These are phyloP conservation scores for Lachancea meyersii DNA, from an alignment of 805 yeast genomes.

Conservation along the genomic window DNA sequence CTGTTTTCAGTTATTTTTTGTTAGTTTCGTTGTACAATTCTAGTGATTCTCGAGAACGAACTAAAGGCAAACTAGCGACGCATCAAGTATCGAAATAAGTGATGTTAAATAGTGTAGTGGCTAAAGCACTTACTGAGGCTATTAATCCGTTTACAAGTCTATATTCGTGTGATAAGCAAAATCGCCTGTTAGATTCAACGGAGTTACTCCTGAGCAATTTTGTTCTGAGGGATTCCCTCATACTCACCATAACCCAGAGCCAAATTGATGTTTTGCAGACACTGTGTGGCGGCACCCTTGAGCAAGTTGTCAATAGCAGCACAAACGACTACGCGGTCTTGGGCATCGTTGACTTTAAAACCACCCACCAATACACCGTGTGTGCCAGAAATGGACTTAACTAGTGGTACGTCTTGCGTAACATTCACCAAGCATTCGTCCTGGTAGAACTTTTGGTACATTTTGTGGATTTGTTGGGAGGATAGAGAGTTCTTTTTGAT, in stretches of 20 bases:
- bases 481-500: constrained; percentile 60
- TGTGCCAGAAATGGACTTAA: constrained; percentile 83
- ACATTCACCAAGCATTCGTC: constrained; percentile 81
- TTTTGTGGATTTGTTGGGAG: constrained; percentile 63
- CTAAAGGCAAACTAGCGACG: no score
- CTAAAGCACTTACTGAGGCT: no score
- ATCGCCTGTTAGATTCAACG: no score
- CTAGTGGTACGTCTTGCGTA: constrained; percentile 89
- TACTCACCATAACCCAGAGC: constrained; percentile 87
- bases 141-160: no score
- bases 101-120: no score
- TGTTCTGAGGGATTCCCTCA: constrained; percentile 83
- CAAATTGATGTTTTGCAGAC: constrained; percentile 91
- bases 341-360: constrained; percentile 83
- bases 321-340: constrained; percentile 86
- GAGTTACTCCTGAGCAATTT: constrained; percentile 29
- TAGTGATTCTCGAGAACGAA: no score
- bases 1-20: no score
- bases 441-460: constrained; percentile 82
- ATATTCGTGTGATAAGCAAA: no score
- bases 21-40: no score
- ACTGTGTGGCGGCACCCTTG: constrained; percentile 98
- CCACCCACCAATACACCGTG: constrained; percentile 96
- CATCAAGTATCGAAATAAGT: no score
- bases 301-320: constrained; percentile 93